Conservation (phyloP, 2,329 filamentous ascomycete genomes). For the Scopulariopsis brevicaulis region DNA sequence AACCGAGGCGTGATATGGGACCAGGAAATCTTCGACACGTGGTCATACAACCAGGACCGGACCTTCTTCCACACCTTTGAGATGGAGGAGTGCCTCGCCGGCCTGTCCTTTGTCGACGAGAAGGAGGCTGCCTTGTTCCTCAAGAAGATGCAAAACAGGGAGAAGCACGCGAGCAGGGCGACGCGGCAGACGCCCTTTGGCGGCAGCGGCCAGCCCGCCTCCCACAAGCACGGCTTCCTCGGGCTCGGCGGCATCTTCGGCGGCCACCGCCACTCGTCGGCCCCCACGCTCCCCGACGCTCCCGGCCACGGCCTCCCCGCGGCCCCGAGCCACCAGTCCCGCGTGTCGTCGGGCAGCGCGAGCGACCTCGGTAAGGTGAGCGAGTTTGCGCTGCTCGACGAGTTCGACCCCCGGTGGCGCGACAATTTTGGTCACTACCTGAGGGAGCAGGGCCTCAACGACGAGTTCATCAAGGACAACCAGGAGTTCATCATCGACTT, state of each 20-base stretch:
- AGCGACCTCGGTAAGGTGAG: constrained; percentile 29
- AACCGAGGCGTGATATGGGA: constrained; percentile 88
- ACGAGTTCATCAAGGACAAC: constrained; percentile 56
- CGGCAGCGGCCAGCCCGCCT: constrained; percentile 25
- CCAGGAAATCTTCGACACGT: constrained; percentile 93
- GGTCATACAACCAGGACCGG: constrained; percentile 91
- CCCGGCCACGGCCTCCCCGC: constrained; percentile 25
- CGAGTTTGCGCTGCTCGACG: constrained; percentile 51
- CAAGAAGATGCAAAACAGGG: constrained; percentile 93
- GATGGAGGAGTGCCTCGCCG: constrained; percentile 82
- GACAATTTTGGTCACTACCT: constrained; percentile 56
- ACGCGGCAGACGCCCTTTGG: constrained; percentile 71
- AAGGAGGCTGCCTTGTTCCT: constrained; percentile 95
- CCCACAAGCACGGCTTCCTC: constrained; percentile 28
- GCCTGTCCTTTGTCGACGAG: constrained; percentile 86
- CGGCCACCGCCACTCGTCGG: constrained; percentile 48
- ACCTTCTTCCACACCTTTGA: constrained; percentile 98
- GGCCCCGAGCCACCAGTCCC: constrained; percentile 20
- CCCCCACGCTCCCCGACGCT: constrained; percentile 45
- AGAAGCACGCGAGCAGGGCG: constrained; percentile 88
- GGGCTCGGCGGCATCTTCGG: constrained; percentile 48
- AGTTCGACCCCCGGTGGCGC: constrained; percentile 53
- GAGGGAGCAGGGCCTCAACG: constrained; percentile 49
- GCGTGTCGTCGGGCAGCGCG: constrained; percentile 30
- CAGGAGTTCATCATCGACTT: constrained; percentile 59